Evolutionary conservation across 2,329 filamentous ascomycete species (phyloP).

Genomic region (Penicillium griseofulvum): DNA sequence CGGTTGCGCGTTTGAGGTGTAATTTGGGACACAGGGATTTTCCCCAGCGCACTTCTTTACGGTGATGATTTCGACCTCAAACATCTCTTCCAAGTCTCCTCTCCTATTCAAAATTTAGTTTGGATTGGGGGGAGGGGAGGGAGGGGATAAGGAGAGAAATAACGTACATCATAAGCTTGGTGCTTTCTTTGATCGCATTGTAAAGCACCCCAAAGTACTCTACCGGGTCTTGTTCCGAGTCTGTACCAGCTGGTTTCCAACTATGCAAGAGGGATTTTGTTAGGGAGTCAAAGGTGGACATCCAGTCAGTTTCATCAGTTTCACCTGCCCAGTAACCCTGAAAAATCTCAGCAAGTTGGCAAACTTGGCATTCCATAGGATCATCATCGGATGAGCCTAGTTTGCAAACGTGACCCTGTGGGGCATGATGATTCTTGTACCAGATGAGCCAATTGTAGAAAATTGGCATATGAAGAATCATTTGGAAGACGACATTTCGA

Average conservation of each 20-base stretch:
- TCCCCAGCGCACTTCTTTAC: neutral
- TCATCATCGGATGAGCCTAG: neutral
- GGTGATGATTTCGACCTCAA: neutral
- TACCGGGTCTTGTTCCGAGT: constrained; percentile 9
- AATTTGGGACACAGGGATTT: neutral
- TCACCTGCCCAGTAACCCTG: constrained; percentile 17
- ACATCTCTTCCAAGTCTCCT: constrained; percentile 3
- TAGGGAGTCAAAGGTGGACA: neutral
- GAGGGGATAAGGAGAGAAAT: neutral
- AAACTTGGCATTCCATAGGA: constrained; percentile 5
- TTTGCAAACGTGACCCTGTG: neutral
- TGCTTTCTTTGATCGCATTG: neutral
- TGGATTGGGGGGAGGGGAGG: neutral
- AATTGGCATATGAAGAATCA: constrained; percentile 27
- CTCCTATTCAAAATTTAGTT: constrained; percentile 2
- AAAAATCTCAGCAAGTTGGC: constrained; percentile 15
- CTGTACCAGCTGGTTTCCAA: neutral
- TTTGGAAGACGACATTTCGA: constrained; percentile 25
- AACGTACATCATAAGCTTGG: neutral
- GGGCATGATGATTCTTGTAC: constrained; percentile 7
- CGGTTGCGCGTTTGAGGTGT: neutral
- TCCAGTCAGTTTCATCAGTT: neutral
- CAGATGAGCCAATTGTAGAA: constrained; percentile 24
- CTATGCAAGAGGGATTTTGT: neutral
- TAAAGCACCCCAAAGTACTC: constrained; percentile 3